Percentiles rank a stretch among this genome's conserved stretches.
Evolutionary conservation across 2,329 filamentous ascomycete species (phyloP).

Genomic region (Nannizzia gypsea): DNA sequence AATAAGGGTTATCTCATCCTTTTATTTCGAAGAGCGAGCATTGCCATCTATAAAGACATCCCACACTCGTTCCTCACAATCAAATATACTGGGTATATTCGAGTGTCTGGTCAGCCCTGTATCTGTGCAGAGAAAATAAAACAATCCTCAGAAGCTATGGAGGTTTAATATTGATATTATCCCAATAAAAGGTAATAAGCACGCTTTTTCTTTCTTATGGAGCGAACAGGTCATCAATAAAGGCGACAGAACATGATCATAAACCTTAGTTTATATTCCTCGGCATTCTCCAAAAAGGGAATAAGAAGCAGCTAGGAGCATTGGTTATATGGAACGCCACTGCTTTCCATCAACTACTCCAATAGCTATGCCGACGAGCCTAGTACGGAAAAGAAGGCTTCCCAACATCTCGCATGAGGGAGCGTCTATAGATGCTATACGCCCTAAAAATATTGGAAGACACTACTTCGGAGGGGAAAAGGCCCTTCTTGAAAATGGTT

Average conservation of each 20-base stretch:
- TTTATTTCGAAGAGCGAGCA: no score
- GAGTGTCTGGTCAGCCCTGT: no score
- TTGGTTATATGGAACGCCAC: background rate
- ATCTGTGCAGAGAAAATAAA: no score
- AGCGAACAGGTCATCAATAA: background rate
- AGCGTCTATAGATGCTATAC: background rate
- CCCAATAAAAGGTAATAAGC: background rate
- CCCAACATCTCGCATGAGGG: background rate
- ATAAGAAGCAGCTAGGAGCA: background rate
- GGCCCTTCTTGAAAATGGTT: no score
- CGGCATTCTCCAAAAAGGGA: background rate
- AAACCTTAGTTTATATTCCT: background rate
- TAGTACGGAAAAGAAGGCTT: background rate
- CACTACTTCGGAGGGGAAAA: background rate
- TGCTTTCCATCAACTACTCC: background rate
- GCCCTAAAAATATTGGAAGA: background rate
- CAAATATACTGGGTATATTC: no score
- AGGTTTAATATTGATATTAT: background rate
- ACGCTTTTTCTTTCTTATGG: background rate
- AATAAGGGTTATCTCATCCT: no score
- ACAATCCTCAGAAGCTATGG: background rate
- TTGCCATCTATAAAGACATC: no score
- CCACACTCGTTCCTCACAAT: no score
- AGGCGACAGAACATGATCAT: background rate
- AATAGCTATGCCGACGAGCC: background rate